A percentile compares a stretch with the other conserved stretches of the same genome.
These are phyloP conservation scores for Ascobolus immersus DNA, from an alignment of 495 filamentous ascomycete genomes.

Conservation along the genomic window DNA sequence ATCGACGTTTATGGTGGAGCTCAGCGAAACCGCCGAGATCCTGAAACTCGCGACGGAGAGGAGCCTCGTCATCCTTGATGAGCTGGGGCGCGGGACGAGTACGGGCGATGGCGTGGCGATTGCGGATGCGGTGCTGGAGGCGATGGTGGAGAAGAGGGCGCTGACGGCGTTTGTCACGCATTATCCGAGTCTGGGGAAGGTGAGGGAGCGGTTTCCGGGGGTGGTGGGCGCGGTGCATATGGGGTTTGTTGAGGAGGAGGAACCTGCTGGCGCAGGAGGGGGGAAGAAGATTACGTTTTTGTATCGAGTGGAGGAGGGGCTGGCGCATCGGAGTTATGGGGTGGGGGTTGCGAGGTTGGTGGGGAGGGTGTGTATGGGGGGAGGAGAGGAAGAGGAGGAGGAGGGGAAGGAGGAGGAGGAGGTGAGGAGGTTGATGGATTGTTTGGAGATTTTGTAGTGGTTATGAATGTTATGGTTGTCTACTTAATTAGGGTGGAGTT, in stretches of 20 bases:
- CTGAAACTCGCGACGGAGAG: conserved; percentile 62
- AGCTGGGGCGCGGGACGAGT: conserved; percentile 72
- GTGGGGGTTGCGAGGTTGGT: conserved; percentile 80
- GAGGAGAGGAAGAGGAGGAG: too few species aligned
- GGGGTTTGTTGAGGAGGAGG: conserved; percentile 17
- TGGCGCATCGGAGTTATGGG: conserved; percentile 81
- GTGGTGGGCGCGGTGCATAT: conserved; percentile 22
- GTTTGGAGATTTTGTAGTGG: too few species aligned
- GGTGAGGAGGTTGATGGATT: too few species aligned
- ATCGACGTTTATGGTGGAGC: conserved; percentile 90
- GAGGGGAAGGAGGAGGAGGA: too few species aligned
- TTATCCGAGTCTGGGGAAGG: conserved; percentile 58
- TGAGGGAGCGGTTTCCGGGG: conserved; percentile 35
- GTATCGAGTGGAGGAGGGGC: conserved; percentile 62
- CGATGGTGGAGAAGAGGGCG: conserved; percentile 50
- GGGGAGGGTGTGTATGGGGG: too few species aligned
- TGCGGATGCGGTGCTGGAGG: conserved; percentile 67
- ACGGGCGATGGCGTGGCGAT: conserved; percentile 95
- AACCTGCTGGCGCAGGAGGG: conserved; percentile 7
- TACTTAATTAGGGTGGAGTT: too few species aligned
- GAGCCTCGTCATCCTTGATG: conserved; percentile 76
- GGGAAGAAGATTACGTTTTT: conserved; percentile 50
- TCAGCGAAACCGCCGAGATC: conserved; percentile 75
- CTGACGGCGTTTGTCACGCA: conserved; percentile 90
- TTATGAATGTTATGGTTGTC: too few species aligned